Conservation (phyloP, 2,329 filamentous ascomycete species). For the Pestalotiopsis sp. region DNA sequence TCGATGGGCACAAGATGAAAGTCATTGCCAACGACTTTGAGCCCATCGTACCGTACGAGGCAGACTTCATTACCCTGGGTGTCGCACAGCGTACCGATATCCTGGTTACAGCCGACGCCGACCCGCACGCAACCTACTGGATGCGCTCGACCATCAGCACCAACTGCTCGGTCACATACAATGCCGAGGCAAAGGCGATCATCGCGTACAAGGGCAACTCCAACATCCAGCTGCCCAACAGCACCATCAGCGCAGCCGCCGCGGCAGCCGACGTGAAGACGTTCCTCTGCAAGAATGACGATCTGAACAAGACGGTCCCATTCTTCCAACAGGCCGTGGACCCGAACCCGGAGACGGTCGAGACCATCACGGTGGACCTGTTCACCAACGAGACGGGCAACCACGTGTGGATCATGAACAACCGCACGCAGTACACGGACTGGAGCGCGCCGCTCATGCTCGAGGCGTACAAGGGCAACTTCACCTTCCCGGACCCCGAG, state of each 20-base stretch:
- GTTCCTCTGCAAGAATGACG: no score
- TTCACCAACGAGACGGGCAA: not conserved
- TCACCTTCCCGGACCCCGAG: constrained; percentile 45
- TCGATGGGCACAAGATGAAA: constrained; percentile 63
- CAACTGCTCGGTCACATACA: no score
- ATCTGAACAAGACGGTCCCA: not conserved
- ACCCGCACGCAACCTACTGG: no score
- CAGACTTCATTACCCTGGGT: constrained; percentile 62
- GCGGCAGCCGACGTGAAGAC: no score
- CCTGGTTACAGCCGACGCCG: constrained; percentile 36
- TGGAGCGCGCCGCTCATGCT: not conserved
- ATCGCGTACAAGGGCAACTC: no score
- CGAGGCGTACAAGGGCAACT: constrained; percentile 35
- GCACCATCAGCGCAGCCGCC: no score
- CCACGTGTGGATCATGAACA: not conserved
- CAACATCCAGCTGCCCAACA: no score
- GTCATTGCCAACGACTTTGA: constrained; percentile 69
- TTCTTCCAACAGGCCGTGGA: no score
- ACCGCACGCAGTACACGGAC: not conserved
- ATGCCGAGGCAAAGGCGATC: no score
- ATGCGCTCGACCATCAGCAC: no score
- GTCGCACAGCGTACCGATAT: constrained; percentile 53
- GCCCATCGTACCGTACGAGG: constrained; percentile 63
- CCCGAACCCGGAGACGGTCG: constrained; percentile 42
- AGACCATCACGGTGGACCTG: constrained; percentile 31